A percentile compares a stretch with the other conserved stretches of the same genome.
Evolutionary conservation across 176 grass and related monocot species (phyloP).

Genomic region (Aegilops speltoides): DNA sequence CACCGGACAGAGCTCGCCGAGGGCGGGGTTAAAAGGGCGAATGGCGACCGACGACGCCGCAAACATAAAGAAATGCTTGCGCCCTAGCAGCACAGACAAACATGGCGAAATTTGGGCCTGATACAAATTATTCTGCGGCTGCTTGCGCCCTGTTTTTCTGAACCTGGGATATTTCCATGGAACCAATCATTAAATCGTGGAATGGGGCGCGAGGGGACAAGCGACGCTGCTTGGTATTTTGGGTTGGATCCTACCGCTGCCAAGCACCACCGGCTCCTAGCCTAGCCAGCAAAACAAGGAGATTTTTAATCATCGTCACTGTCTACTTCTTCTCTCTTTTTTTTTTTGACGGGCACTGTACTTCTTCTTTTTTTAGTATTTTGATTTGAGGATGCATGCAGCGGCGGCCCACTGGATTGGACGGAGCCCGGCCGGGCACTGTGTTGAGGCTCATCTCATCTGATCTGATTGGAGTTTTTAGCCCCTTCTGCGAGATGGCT

Average conservation of each 20-base stretch:
- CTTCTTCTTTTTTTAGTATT: no score
- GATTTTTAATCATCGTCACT: no score
- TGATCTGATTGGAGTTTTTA: conserved; percentile 39
- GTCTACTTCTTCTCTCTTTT: no score
- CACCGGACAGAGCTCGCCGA: conserved; percentile 6
- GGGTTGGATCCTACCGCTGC: conserved; percentile 24
- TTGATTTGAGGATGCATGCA: background rate
- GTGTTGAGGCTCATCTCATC: background rate
- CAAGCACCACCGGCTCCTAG: background rate
- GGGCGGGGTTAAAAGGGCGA: no score
- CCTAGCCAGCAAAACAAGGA: no score
- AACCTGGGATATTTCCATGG: background rate
- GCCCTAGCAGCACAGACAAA: background rate
- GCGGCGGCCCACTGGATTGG: conserved; percentile 47
- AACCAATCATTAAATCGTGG: conserved; percentile 65
- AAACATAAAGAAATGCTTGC: background rate
- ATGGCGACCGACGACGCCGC: no score
- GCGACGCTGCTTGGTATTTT: conserved; percentile 50
- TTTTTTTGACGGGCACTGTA: no score
- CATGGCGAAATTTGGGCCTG: background rate
- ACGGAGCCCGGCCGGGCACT: conserved; percentile 17
- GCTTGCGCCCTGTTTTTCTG: conserved; percentile 24
- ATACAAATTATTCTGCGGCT: background rate
- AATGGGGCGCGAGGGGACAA: conserved; percentile 39
- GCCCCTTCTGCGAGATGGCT: conserved; percentile 13